Evolutionary conservation across 768 basidiomycete genomes (phyloP), one percentile per base, ranked within the genome.

Genomic region (Amanita jacksonii): DNA sequence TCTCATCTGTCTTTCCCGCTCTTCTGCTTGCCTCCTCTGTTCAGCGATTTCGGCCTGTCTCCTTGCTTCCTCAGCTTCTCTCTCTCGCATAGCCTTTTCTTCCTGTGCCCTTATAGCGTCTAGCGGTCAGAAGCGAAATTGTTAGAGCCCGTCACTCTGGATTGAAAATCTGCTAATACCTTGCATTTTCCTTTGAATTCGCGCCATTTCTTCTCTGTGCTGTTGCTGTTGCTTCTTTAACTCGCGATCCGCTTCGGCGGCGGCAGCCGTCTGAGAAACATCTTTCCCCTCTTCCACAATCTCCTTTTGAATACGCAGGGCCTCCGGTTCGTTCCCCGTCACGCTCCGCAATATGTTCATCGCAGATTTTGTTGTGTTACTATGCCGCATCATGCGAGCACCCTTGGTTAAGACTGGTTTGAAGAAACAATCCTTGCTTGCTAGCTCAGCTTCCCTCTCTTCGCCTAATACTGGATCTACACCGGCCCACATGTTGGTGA

Each of bases 251-350:
- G 80, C 62, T 52, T 76, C 77, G 12, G 58, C 62, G 0, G 76
- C 76, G 1, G 77, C 79, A 3, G 62, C 58, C 1, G 79, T 79
- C 41, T 78, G 62, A 1, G 67, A 60, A n/a, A 79, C 65, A 33
- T 68, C 62, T 38, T 68, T 67, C 24, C 61, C 61, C 49, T 72
- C 60, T 44, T 70, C 69, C 3, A 79, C 72, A 10, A 79, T 59
- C 53, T 81, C 78, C 20, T 62, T 58, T 50, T 79, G 79, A 39
- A 81, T 77, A 16, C 63, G 65, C 3, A 80, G 60, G 1, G 70
- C 61, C 2, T 64, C 51, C 0, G 77, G 68, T 22, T 58, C 56
- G 5, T 59, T 65, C 20, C 59, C 56, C 12, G 72, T 50, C 47
- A 80, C 54, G 28, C 62, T 59, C 3, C 64, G 63, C 0, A 80